phyloP scores from a whole-genome alignment of 345 rosid species.

The Hypericum perforatum region DNA sequence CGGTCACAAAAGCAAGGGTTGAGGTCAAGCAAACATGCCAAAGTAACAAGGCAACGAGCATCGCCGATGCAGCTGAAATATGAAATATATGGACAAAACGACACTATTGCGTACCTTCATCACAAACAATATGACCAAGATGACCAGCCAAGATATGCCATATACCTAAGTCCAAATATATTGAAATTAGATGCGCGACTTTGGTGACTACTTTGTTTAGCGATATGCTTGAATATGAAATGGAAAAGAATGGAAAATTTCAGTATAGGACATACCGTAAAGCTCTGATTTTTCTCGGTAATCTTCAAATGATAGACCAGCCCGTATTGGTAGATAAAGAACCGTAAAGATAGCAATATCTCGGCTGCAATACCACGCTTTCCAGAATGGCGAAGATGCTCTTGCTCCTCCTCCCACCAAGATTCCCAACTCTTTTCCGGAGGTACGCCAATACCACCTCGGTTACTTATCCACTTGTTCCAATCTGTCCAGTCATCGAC shows the following conservation, averaged over 20 bases:
- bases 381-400: slow-evolving; percentile 83
- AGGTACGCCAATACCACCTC: slow-evolving; percentile 95
- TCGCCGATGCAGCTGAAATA: not conserved
- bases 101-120: slow-evolving; percentile 67
- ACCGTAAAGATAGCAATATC: slow-evolving; percentile 72
- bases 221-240: not conserved
- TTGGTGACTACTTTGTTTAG: not conserved
- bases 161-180: slow-evolving; percentile 48
- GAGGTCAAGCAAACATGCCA: slow-evolving; percentile 1
- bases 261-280: slow-evolving; percentile 44
- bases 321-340: slow-evolving; percentile 93
- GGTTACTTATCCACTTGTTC: slow-evolving; percentile 94
- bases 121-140: slow-evolving; percentile 71
- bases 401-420: slow-evolving; percentile 99
- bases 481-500: slow-evolving; percentile 99
- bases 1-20: slow-evolving; percentile 9
- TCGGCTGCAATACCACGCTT: slow-evolving; percentile 86
- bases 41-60: not conserved
- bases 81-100: slow-evolving; percentile 1
- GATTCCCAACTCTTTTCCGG: slow-evolving; percentile 99
- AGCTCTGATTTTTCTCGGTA: slow-evolving; percentile 37
- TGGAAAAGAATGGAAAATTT: not conserved
- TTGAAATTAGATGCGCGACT: not conserved
- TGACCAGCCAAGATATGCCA: slow-evolving; percentile 94
- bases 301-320: slow-evolving; percentile 79